Percentiles rank a stretch among this genome's conserved stretches.
These are phyloP conservation scores for Drechslera avenae DNA, from an alignment of 2,329 filamentous ascomycete species.

Conservation along the genomic window DNA sequence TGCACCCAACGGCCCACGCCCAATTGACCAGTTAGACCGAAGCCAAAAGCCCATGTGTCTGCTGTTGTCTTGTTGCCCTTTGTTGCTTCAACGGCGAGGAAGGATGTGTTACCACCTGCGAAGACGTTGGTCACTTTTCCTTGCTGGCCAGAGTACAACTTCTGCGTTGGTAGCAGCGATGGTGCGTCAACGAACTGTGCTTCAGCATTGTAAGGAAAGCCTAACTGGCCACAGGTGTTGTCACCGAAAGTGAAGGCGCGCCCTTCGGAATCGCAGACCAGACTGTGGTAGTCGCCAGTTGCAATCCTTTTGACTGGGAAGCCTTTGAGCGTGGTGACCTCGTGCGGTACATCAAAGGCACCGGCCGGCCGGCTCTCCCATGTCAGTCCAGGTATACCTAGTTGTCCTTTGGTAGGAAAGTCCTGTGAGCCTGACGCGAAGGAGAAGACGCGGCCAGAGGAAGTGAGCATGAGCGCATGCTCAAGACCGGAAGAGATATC, in stretches of 20 bases:
- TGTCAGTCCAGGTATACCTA: slow-evolving; percentile 81
- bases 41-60: slow-evolving; percentile 86
- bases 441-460: slow-evolving; percentile 82
- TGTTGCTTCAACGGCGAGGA: slow-evolving; percentile 81
- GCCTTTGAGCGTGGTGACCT: slow-evolving; percentile 72
- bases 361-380: slow-evolving; percentile 79
- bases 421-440: slow-evolving; percentile 78
- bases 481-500: slow-evolving; percentile 80
- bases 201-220: slow-evolving; percentile 71
- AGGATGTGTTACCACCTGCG: slow-evolving; percentile 85
- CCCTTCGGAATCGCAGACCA: slow-evolving; percentile 76
- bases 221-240: slow-evolving; percentile 88
- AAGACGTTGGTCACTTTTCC: slow-evolving; percentile 76
- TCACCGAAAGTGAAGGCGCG: slow-evolving; percentile 87
- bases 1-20: slow-evolving; percentile 92
- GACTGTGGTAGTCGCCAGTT: slow-evolving; percentile 83
- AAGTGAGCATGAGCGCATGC: slow-evolving; percentile 85
- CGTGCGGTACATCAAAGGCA: slow-evolving; percentile 80
- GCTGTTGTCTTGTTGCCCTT: slow-evolving; percentile 66
- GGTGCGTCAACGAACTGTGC: slow-evolving; percentile 70
- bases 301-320: slow-evolving; percentile 77
- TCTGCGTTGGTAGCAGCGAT: slow-evolving; percentile 69
- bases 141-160: slow-evolving; percentile 71
- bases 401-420: slow-evolving; percentile 82
- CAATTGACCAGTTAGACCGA: slow-evolving; percentile 80